phyloP scores from a whole-genome alignment of 805 yeast genomes.

The Alloascoidea hylecoeti region DNA sequence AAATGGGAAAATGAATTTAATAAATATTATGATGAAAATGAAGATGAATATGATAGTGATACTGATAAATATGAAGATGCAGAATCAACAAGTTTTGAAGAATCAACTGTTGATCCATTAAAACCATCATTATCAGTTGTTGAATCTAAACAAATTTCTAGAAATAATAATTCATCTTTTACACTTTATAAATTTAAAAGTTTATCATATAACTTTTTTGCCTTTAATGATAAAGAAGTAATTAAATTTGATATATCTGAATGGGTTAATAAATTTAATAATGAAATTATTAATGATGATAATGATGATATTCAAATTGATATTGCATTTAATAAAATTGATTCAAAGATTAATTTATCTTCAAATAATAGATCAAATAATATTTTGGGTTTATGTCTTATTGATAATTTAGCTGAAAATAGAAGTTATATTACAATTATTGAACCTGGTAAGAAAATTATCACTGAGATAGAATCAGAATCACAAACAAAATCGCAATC shows the following conservation, averaged over 20 bases:
- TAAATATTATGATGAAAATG: conserved; percentile 11
- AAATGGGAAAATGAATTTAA: conserved; percentile 17
- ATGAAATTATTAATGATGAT: conserved; percentile 8
- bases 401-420: too few species aligned
- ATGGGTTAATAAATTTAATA: conserved; percentile 13
- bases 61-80: too few species aligned
- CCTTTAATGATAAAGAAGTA: conserved; percentile 11
- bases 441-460: neutral
- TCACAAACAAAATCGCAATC: neutral
- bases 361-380: neutral
- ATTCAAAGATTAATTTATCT: neutral
- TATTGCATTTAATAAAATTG: neutral
- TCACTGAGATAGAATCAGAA: neutral
- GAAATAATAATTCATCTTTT: neutral
- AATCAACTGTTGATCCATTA: conserved; percentile 1
- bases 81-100: too few species aligned
- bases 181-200: neutral
- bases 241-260: conserved; percentile 15
- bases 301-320: conserved; percentile 9
- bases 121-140: neutral
- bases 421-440: too few species aligned
- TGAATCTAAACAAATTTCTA: neutral
- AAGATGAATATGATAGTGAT: conserved; percentile 1
- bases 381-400: neutral
- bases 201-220: neutral